Base-by-base conservation (phyloP, 1,139 yeast genomes). In the Diutina catenulata region DNA sequence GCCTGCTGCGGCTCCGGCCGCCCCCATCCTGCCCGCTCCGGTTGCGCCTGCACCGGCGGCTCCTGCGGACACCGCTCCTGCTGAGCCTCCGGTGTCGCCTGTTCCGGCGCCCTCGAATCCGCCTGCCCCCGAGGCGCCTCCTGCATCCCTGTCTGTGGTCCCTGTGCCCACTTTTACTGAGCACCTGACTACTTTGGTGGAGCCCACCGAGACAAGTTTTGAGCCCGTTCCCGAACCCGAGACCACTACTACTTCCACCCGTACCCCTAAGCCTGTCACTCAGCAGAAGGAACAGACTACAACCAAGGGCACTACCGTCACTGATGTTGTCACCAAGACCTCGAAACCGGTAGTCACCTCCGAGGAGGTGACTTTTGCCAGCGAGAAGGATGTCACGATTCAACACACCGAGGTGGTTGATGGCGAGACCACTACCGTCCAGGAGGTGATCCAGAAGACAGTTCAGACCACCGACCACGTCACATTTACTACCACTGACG, bases 401-500 rank as follows among this genome's bases (percentile, higher is more conserved):
- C 10, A 13, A 3, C n/a, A 31, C 16, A 31, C 35, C 13, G 14
- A n/a, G n/a, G 21, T 26, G n/a, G 21, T 18, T 31, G 35, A 31
- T 14, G 35, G 35, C 4, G 35, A 21, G 20, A 25, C n/a, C n/a
- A 21, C 35, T 7, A 31, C 35, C 14, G 16, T 31, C 6, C 24
- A 31, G 14, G 24, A 21, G 13, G 15, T 21, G 6, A 20, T 31
- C n/a, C 24, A 21, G 8, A n/a, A 31, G 14, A 31, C 35, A 5
- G 18, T 31, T 6, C 19, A 21, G 9, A 10, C 24, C 9, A 31
- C 35, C 9, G n/a, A 13, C n/a, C 7, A 21, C 9, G 5, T 31
- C 25, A 31, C 35, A 15, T 31, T 21, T 26, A 31, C 35, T 26
- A 31, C 35, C 19, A 31, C 35, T 21, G 35, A 24, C 14, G 21